These are phyloP conservation scores for Boechera divaricarpa DNA, from an alignment of 345 rosid species.

Conservation along the genomic window DNA sequence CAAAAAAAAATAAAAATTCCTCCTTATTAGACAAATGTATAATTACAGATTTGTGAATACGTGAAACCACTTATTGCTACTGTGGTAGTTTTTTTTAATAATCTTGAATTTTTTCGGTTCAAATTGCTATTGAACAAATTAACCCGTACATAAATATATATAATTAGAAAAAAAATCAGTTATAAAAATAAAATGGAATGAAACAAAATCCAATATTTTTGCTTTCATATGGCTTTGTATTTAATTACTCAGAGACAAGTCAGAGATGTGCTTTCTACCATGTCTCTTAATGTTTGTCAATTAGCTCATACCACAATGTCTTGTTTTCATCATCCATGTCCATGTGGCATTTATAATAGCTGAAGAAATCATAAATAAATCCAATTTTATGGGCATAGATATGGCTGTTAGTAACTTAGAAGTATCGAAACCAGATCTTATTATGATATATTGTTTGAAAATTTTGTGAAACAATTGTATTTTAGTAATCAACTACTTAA, in stretches of 20 bases:
- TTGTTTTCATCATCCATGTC: conserved; percentile 15
- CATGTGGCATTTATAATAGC: conserved; percentile 36
- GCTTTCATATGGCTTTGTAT: neutral
- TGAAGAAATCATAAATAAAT: conserved; percentile 7
- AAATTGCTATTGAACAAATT: neutral
- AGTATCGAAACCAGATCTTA: conserved; percentile 5
- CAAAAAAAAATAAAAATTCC: neutral
- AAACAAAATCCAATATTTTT: neutral
- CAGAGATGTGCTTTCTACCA: conserved; percentile 21
- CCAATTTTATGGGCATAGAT: conserved; percentile 18
- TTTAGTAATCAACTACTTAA: neutral
- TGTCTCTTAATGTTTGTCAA: conserved; percentile 32
- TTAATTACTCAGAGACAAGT: conserved; percentile 14
- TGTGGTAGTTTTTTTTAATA: neutral
- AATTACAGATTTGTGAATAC: neutral
- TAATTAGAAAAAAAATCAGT: neutral
- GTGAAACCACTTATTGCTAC: neutral
- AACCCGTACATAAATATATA: neutral
- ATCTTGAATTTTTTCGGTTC: neutral
- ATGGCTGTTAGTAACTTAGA: conserved; percentile 11
- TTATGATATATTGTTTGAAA: neutral
- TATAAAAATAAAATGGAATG: neutral
- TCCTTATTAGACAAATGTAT: neutral
- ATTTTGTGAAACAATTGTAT: neutral
- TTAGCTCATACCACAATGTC: conserved; percentile 27